Evolutionary conservation across 768 basidiomycete species (phyloP), one percentile per base, ranked within the genome.

Genomic region (Panus rudis): DNA sequence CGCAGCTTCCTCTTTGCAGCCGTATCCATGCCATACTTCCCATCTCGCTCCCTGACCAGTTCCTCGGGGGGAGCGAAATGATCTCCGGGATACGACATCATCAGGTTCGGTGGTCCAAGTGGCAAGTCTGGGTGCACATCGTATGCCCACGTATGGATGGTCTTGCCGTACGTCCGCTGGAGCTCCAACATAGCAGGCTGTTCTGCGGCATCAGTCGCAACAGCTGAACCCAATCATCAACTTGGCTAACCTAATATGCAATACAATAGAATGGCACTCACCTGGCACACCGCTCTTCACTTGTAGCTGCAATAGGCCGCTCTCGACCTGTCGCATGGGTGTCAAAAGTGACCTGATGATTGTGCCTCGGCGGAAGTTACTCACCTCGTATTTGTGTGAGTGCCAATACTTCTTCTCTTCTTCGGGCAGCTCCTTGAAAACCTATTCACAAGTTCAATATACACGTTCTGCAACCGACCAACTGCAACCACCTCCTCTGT

Each of bases 321-420:
- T 65, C 46, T 64, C 65, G 21, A 63, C 52, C 62, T 62, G 26
- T 10, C 24, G 22, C 38, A n/a, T n/a, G n/a, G 12, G 28, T 12
- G 17, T 30, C 19, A 28, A 3, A 41, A 21, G 4, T 16, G 21
- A 46, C 14, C 32, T 39, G 6, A 27, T 2, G 2, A 17, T 6
- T n/a, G 28, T 27, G 25, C 22, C 19, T 20, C 10, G 10, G n/a
- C 13, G n/a, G n/a, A n/a, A n/a, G n/a, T 19, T 35, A 30, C 45
- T 32, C 0, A 65, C 69, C 52, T 72, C 71, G 42, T 68, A 70
- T 48, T 73, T 68, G 49, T 76, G 75, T 12, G 69, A 72, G 52
- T 77, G 76, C 75, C 75, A 76, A 43, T 67, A 73, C 51, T 59
- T 66, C 52, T 71, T 68, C 60, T 75, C 73, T 20, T 72, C 69